Percentiles rank a stretch among this genome's conserved stretches.
Evolutionary conservation across 2,329 filamentous ascomycete genomes (phyloP).

Genomic region (Aspergillus flavus): DNA sequence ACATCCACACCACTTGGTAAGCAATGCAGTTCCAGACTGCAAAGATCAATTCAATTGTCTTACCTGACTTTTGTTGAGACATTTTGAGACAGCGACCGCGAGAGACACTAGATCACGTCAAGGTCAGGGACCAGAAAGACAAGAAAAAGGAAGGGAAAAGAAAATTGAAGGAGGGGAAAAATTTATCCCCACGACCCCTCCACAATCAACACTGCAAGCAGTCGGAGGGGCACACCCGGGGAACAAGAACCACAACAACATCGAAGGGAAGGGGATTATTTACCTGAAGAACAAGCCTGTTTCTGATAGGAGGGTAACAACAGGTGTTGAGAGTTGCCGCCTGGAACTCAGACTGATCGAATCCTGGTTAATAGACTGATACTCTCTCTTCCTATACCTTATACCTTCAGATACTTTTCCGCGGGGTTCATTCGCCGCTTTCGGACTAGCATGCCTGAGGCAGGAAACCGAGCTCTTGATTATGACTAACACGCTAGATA

Average conservation of each 20-base stretch:
- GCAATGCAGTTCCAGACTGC: conserved; percentile 13
- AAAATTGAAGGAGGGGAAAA: conserved; percentile 10
- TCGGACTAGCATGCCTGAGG: conserved; percentile 13
- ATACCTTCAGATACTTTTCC: not conserved
- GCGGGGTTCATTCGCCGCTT: conserved; percentile 20
- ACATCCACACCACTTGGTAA: conserved; percentile 18
- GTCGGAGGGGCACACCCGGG: not conserved
- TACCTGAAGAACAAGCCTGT: not conserved
- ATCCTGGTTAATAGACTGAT: not conserved
- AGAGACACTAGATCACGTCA: conserved; percentile 23
- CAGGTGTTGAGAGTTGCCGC: not conserved
- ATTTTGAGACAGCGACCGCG: conserved; percentile 31
- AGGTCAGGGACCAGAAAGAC: conserved; percentile 8
- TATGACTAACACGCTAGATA: not conserved
- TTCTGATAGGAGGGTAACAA: not conserved
- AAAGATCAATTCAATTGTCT: conserved; percentile 16
- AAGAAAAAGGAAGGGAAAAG: conserved; percentile 13
- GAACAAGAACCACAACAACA: not conserved
- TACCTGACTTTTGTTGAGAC: conserved; percentile 47
- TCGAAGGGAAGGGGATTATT: not conserved
- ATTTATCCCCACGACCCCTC: conserved; percentile 12
- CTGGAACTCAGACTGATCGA: not conserved
- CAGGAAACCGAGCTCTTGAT: not conserved
- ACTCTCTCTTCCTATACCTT: not conserved
- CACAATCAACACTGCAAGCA: not conserved